Evolutionary conservation across 1,284 basidiomycete species (phyloP).

Genomic region (Pseudozyma tsukubaensis): DNA sequence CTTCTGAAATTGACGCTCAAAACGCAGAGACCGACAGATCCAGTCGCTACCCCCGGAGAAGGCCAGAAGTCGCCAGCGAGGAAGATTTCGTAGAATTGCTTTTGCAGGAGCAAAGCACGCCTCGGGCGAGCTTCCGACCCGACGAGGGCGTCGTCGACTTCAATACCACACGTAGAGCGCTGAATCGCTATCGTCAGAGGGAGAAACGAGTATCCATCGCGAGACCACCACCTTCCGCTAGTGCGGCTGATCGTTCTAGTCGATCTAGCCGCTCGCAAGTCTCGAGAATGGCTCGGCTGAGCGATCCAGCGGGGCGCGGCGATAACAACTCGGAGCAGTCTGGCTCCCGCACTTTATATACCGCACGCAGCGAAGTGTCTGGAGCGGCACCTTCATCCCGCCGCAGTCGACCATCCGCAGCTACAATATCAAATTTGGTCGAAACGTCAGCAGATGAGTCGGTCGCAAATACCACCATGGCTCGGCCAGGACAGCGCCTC

Average conservation of each 20-base stretch:
- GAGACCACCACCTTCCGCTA: constrained; percentile 1
- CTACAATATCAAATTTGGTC: neutral
- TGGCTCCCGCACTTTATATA: constrained; percentile 18
- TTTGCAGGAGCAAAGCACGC: constrained; percentile 32
- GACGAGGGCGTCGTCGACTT: constrained; percentile 3
- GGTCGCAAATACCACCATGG: constrained; percentile 26
- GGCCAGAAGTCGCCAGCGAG: constrained; percentile 6
- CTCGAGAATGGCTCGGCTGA: constrained; percentile 15
- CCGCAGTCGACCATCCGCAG: constrained; percentile 2
- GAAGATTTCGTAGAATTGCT: constrained; percentile 33
- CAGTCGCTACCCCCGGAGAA: no score
- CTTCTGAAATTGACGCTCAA: no score
- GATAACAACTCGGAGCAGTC: constrained; percentile 7
- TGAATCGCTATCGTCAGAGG: constrained; percentile 28
- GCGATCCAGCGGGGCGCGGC: constrained; percentile 16
- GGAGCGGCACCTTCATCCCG: constrained; percentile 7
- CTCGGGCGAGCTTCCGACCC: constrained; percentile 22
- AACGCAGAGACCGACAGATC: no score
- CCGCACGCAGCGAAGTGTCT: constrained; percentile 21
- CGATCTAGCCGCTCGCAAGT: constrained; percentile 6
- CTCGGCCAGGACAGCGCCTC: constrained; percentile 41
- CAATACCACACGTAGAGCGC: constrained; percentile 26
- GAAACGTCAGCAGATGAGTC: constrained; percentile 6
- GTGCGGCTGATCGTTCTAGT: neutral
- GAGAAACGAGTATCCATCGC: constrained; percentile 34